These are phyloP conservation scores for Fusarium guadeloupense DNA, from an alignment of 2,329 filamentous ascomycete species.

Conservation along the genomic window DNA sequence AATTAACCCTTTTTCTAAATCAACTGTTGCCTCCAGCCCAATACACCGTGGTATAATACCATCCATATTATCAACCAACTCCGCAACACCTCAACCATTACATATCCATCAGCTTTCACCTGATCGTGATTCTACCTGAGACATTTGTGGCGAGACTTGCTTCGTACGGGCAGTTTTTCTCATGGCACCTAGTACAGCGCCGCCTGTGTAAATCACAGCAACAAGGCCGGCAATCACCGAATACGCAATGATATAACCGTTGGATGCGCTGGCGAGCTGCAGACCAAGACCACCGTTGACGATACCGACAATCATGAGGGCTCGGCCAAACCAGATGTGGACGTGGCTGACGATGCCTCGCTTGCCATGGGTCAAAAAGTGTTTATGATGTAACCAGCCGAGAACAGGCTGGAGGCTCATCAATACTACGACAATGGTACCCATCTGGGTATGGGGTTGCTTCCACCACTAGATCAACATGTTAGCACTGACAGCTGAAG, in stretches of 20 bases:
- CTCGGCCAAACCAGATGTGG: slow-evolving; percentile 71
- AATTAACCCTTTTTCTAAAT: too few species aligned
- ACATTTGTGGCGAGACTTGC: slow-evolving; percentile 41
- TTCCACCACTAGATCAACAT: slow-evolving; percentile 57
- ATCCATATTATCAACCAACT: slow-evolving; percentile 17
- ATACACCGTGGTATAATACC: slow-evolving; percentile 27
- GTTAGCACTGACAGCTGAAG: slow-evolving; percentile 27
- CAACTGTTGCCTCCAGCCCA: background rate
- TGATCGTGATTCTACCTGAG: slow-evolving; percentile 30
- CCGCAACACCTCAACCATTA: slow-evolving; percentile 3
- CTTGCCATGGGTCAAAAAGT: slow-evolving; percentile 58
- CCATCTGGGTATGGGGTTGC: slow-evolving; percentile 64
- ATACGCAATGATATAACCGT: slow-evolving; percentile 62
- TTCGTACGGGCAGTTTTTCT: slow-evolving; percentile 23
- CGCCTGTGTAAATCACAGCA: slow-evolving; percentile 54
- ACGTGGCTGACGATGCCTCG: slow-evolving; percentile 63
- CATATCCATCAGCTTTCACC: background rate
- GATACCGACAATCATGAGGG: slow-evolving; percentile 66
- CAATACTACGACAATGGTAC: slow-evolving; percentile 62
- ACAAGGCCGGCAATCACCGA: slow-evolving; percentile 63
- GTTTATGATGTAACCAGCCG: slow-evolving; percentile 65
- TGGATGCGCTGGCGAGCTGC: slow-evolving; percentile 54
- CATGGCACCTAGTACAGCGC: slow-evolving; percentile 31
- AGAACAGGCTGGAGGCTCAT: slow-evolving; percentile 67
- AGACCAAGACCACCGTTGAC: slow-evolving; percentile 72